These are phyloP conservation scores for Coemansia sp. DNA, from an alignment of 192 early-diverging fungal species.

Conservation along the genomic window DNA sequence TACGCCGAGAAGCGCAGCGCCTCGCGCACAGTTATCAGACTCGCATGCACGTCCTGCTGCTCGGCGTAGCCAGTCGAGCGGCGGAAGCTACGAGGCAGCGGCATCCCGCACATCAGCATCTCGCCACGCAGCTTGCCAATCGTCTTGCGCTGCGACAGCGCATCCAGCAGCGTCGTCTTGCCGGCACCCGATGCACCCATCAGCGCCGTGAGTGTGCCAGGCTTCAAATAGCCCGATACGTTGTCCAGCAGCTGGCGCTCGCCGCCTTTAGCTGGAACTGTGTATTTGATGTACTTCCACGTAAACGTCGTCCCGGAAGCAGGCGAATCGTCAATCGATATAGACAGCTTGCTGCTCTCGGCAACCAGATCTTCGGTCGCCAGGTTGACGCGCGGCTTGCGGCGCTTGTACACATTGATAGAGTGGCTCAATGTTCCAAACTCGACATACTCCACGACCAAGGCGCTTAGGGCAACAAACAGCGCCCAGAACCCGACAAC, in stretches of 20 bases:
- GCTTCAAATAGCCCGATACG: slow-evolving; percentile 63
- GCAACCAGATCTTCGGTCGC: slow-evolving; percentile 40
- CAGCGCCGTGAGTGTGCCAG: slow-evolving; percentile 72
- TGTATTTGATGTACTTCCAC: slow-evolving; percentile 68
- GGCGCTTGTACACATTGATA: slow-evolving; percentile 54
- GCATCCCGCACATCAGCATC: slow-evolving; percentile 62
- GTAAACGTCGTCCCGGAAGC: slow-evolving; percentile 56
- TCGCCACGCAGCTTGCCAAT: slow-evolving; percentile 56
- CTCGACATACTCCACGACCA: slow-evolving; percentile 63
- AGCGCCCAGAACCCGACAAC: slow-evolving; percentile 48
- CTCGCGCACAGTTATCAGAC: slow-evolving; percentile 63
- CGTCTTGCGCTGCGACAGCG: slow-evolving; percentile 71
- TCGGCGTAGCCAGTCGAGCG: slow-evolving; percentile 73
- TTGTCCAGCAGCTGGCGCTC: slow-evolving; percentile 65
- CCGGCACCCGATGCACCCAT: slow-evolving; percentile 64
- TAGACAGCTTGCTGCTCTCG: slow-evolving; percentile 18
- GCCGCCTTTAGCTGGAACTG: slow-evolving; percentile 62
- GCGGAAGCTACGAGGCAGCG: slow-evolving; percentile 54
- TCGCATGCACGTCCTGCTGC: slow-evolving; percentile 73
- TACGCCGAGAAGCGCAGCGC: slow-evolving; percentile 56
- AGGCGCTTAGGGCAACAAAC: slow-evolving; percentile 30
- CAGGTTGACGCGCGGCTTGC: slow-evolving; percentile 26
- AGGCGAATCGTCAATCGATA: slow-evolving; percentile 47
- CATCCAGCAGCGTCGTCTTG: slow-evolving; percentile 73
- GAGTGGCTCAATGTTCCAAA: slow-evolving; percentile 57